Percentiles rank a stretch among this genome's conserved stretches.
Evolutionary conservation across 169 alveolate species (phyloP).

Genomic region (Plasmodium vinckei): DNA sequence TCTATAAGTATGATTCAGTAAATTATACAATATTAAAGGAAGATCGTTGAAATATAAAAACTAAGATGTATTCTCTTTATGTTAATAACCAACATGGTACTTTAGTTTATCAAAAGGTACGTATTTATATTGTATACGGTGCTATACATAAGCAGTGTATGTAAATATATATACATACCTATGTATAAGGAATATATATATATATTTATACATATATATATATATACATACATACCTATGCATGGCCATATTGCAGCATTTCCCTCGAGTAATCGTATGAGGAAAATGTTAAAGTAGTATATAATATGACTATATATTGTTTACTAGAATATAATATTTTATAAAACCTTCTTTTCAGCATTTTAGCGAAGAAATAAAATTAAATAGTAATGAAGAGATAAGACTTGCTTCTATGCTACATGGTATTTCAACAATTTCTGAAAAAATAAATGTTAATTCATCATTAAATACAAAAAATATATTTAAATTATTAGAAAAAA

Average conservation of each 20-base stretch:
- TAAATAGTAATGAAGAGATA: slow-evolving; percentile 92
- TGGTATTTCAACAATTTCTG: slow-evolving; percentile 94
- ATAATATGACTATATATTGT: neutral
- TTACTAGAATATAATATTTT: slow-evolving; percentile 1
- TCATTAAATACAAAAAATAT: slow-evolving; percentile 67
- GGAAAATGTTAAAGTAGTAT: too few species aligned
- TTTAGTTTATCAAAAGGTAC: slow-evolving; percentile 92
- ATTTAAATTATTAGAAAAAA: slow-evolving; percentile 72
- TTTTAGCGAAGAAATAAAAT: slow-evolving; percentile 87
- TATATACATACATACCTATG: neutral
- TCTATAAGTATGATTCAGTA: slow-evolving; percentile 13
- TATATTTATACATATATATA: too few species aligned
- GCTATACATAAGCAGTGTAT: neutral
- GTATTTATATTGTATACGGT: slow-evolving; percentile 1
- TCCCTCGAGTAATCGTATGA: too few species aligned
- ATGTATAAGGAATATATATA: too few species aligned
- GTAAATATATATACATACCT: too few species aligned
- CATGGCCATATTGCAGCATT: neutral
- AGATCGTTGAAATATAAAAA: slow-evolving; percentile 2
- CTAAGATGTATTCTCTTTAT: slow-evolving; percentile 87
- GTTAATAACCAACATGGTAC: slow-evolving; percentile 95
- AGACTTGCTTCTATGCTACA: slow-evolving; percentile 95
- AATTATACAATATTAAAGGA: slow-evolving; percentile 6
- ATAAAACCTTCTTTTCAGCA: slow-evolving; percentile 81
- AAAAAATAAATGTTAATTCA: slow-evolving; percentile 87